Base-by-base conservation (phyloP, 306 rosid genomes). In the Cajanus cajan region DNA sequence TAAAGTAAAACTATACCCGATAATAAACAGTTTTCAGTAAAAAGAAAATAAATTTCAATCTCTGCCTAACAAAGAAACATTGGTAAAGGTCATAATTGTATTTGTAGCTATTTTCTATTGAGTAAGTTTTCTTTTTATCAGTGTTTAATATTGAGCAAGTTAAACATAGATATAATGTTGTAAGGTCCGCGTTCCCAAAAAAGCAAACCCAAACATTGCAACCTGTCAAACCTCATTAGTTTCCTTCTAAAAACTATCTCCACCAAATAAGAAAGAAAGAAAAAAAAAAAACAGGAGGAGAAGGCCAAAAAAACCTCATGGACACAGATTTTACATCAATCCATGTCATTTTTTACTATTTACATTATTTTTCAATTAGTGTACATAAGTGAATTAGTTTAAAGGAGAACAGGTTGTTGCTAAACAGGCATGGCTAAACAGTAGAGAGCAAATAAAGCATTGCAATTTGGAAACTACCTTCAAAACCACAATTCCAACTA, bases 401-500 rank as follows among this genome's bases (percentile, higher is more conserved):
- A 28, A 28, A 28, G 31, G 31, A 28, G 31, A 28, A 28, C 31
- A 28, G 31, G 31, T 28, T 28, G 31, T 3, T 28, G 31, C 61
- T 19, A 34, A 73, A 73, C 65, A 57, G 9, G 69, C 66, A 74
- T 37, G 18, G 39, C 41, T 57, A 40, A 68, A 68, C 31, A 24
- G 18, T 31, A 66, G 10, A 41, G 3, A 9, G 11, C 22, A 74
- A 24, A 76, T 68, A 50, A 71, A 69, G 82, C 72, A 28, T 64
- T 36, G 22, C 28, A 45, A 43, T 77, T 81, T 66, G 64, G 72
- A 66, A 70, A 25, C 14, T 85, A 95, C 99, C 99, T 91, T 95
- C 99, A 13, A 71, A 78, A 87, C 99, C 99, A 88, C 97, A 95
- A 78, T 95, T 95, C 99, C 98, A 93, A 87, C 99, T 93, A 25